Conservation (phyloP, 176 grass and related monocot genomes). For the Neostapfia colusana region DNA sequence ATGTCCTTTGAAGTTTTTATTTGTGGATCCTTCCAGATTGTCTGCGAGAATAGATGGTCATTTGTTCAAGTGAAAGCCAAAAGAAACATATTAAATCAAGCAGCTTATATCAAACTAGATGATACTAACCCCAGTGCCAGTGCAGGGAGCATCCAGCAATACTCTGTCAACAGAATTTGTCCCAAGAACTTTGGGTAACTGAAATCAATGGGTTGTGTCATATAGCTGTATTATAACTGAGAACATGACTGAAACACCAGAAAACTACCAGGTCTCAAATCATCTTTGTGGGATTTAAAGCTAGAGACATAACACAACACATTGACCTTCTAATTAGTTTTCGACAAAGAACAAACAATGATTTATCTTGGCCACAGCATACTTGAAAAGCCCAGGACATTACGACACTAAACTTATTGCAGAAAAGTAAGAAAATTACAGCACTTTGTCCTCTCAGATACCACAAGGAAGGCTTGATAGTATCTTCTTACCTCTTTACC, state of each 20-base stretch:
- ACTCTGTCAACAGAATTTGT: constrained; percentile 89
- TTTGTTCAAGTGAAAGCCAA: too few species aligned
- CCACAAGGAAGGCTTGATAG: constrained; percentile 2
- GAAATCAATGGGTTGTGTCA: constrained; percentile 29
- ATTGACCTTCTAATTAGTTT: not conserved
- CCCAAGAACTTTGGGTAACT: constrained; percentile 89
- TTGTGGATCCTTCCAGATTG: constrained; percentile 81
- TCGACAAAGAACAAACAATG: not conserved
- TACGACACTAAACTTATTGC: not conserved
- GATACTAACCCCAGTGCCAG: constrained; percentile 70
- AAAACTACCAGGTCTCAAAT: not conserved
- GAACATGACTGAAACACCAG: not conserved
- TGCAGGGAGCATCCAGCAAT: constrained; percentile 93
- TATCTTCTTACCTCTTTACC: constrained; percentile 72
- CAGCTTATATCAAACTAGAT: not conserved
- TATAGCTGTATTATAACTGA: not conserved
- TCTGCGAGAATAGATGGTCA: constrained; percentile 48
- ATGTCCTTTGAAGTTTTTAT: constrained; percentile 82
- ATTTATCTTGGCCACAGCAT: not conserved
- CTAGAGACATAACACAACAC: not conserved
- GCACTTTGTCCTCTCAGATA: not conserved
- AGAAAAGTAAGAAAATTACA: too few species aligned
- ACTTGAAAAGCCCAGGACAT: constrained; percentile 1
- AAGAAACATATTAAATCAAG: too few species aligned
- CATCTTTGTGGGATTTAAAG: constrained; percentile 12